Conservation (phyloP, 2,329 filamentous ascomycete species). For the Alternaria novae-zelandiae region DNA sequence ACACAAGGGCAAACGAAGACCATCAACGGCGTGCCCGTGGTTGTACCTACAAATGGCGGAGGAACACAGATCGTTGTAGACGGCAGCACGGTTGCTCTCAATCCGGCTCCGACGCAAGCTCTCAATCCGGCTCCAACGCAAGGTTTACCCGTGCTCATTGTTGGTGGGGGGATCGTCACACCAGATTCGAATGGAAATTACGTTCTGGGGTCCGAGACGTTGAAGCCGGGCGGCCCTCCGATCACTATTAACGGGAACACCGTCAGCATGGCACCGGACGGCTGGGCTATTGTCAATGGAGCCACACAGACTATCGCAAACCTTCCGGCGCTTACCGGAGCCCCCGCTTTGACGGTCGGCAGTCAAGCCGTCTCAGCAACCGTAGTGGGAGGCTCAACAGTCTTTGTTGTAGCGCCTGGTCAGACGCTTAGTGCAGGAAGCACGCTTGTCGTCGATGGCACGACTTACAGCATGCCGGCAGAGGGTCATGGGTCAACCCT, state of each 20-base stretch:
- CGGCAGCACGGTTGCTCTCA: conserved; percentile 32
- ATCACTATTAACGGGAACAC: conserved; percentile 47
- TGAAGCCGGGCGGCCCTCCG: conserved; percentile 37
- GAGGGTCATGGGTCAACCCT: conserved; percentile 25
- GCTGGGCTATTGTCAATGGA: conserved; percentile 47
- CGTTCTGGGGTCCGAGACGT: conserved; percentile 38
- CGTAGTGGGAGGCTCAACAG: conserved; percentile 31
- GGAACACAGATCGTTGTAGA: conserved; percentile 36
- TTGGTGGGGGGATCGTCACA: conserved; percentile 35
- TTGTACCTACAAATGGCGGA: conserved; percentile 28
- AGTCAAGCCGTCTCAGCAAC: conserved; percentile 29
- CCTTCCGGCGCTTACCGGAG: conserved; percentile 16
- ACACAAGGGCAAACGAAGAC: conserved; percentile 39
- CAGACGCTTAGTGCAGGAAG: conserved; percentile 27
- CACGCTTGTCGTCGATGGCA: conserved; percentile 33
- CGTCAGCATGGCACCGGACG: conserved; percentile 44
- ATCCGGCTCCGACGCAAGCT: conserved; percentile 22
- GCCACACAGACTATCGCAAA: conserved; percentile 36
- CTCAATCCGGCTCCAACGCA: conserved; percentile 27
- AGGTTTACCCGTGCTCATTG: conserved; percentile 28
- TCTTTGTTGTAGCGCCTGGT: conserved; percentile 24
- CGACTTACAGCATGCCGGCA: conserved; percentile 32
- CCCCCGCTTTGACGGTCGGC: conserved; percentile 29
- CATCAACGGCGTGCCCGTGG: conserved; percentile 41
- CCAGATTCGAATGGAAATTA: conserved; percentile 43